phyloP scores from a whole-genome alignment of 2,329 filamentous ascomycete species.

The Zasmidium angulare region DNA sequence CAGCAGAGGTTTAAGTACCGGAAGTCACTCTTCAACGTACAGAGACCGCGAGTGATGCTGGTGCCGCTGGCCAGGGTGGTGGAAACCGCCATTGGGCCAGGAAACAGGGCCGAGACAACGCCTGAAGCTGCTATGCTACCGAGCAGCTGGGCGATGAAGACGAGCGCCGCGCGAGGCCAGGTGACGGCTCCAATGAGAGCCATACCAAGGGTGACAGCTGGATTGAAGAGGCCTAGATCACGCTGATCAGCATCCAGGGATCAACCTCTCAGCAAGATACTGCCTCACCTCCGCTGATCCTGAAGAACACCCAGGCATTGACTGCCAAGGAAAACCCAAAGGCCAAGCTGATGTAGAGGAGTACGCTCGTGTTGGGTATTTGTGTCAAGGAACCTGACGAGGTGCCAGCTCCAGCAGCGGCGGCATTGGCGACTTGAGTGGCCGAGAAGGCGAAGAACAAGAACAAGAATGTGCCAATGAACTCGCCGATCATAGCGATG shows the following conservation, averaged over 20 bases:
- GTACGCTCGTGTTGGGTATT: slow-evolving; percentile 35
- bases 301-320: slow-evolving; percentile 48
- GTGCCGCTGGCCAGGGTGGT: slow-evolving; percentile 45
- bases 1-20: not conserved
- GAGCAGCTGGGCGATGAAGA: slow-evolving; percentile 48
- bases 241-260: not conserved
- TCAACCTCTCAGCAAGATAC: not conserved
- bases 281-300: slow-evolving; percentile 40
- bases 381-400: slow-evolving; percentile 19
- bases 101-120: slow-evolving; percentile 46
- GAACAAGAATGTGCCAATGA: slow-evolving; percentile 46
- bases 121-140: slow-evolving; percentile 47
- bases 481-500: slow-evolving; percentile 48
- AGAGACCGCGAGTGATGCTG: slow-evolving; percentile 46
- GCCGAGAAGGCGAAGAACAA: slow-evolving; percentile 43
- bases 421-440: slow-evolving; percentile 43
- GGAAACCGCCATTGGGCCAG: slow-evolving; percentile 46
- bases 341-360: slow-evolving; percentile 41
- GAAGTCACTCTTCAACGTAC: slow-evolving; percentile 10
- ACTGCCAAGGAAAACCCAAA: slow-evolving; percentile 47
- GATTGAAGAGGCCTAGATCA: slow-evolving; percentile 36
- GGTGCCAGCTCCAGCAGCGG: slow-evolving; percentile 23
- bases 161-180: slow-evolving; percentile 44
- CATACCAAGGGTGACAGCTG: slow-evolving; percentile 49
- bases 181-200: slow-evolving; percentile 48